Evolutionary conservation across 257 asterid species (phyloP).

Genomic region (Datura wrightii): DNA sequence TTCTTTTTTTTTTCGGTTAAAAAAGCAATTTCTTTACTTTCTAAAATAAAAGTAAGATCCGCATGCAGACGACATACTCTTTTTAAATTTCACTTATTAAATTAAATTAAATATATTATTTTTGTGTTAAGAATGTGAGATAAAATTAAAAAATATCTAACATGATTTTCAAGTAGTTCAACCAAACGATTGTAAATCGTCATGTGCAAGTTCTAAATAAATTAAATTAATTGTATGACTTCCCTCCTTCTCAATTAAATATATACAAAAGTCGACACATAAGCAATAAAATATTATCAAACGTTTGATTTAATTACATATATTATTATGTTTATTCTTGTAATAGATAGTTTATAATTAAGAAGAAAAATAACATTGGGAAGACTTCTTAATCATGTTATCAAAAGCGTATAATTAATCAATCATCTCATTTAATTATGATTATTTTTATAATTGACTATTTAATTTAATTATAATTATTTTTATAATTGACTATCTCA

Average conservation of each 20-base stretch:
- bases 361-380: too few relatives aligned
- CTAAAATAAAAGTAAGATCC: too few relatives aligned
- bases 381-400: too few relatives aligned
- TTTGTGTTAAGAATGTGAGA: neutral
- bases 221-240: neutral
- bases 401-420: too few relatives aligned
- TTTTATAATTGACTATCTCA: neutral
- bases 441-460: neutral
- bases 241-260: neutral
- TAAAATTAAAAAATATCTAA: neutral
- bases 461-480: neutral
- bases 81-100: too few relatives aligned
- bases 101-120: too few relatives aligned
- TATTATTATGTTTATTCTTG: neutral
- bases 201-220: neutral
- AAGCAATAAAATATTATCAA: neutral
- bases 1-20: too few relatives aligned
- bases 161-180: conserved; percentile 6
- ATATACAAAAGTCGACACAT: neutral
- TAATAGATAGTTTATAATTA: neutral
- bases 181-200: neutral
- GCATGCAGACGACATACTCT: too few relatives aligned
- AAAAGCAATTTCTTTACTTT: too few relatives aligned
- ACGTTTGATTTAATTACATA: neutral
- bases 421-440: neutral